Evolutionary conservation across 768 basidiomycete genomes (phyloP), one percentile per base, ranked within the genome.

Genomic region (Rhodotorula taiwanensis): DNA sequence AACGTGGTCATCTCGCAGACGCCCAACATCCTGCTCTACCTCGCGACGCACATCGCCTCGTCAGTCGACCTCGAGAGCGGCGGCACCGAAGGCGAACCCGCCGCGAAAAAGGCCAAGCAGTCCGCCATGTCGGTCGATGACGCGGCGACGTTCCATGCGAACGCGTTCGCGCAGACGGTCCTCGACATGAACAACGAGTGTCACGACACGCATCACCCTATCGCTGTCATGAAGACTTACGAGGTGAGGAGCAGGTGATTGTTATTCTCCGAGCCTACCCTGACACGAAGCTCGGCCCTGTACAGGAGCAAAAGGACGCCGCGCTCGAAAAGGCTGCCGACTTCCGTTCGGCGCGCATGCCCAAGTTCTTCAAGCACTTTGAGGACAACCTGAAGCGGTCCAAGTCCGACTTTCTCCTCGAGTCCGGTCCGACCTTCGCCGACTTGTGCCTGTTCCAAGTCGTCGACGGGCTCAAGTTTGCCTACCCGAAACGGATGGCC

Each of bases 381-480:
- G 71, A 78, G 36, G 50, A 50, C 55, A 66, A 63, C 36, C 73
- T 78, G 25, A 65, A 76, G 33, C 39, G 64, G 28, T 51, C 67
- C 28, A 25, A 21, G 39, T 27, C 44, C 8, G 70, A 47, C 11
- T 72, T 68, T 61, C 67, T 80, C 28, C 71, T 77, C 34, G 75
- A 75, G 11, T 59, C 62, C 21, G 70, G 62, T 18, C 73, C 76
- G 27, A 78, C 78, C 33, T 77, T 77, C 34, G 80, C 79, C 15
- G 80, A 81, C 72, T 71, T 80, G 27, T 73, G 72, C 20, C 72
- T 81, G 25, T 80, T 78, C 71, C 78, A 79, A 45, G 71, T 79
- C 44, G 52, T 75, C 28, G 67, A 73, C 34, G 76, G 79, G 8
- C 55, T 71, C n/a, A 60, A 58, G 33, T 71, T 67, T 63, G 79